Evolutionary conservation across 2,329 filamentous ascomycete species (phyloP).

Genomic region (Clarireedia homoeocarpa): DNA sequence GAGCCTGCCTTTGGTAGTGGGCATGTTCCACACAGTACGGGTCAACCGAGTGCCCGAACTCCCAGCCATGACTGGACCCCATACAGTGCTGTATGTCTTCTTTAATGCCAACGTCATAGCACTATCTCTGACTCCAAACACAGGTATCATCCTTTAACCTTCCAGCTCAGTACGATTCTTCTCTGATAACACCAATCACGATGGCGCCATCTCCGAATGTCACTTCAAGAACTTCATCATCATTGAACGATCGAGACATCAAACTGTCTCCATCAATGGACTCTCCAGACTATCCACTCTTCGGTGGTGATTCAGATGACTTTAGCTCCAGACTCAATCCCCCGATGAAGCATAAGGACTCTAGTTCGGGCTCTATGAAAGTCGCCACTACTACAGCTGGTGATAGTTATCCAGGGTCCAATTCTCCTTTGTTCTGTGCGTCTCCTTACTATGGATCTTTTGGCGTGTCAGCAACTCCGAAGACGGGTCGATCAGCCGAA

Average conservation of each 20-base stretch:
- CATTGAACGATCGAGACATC: slow-evolving; percentile 13
- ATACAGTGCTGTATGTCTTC: slow-evolving; percentile 23
- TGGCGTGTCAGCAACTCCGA: slow-evolving; percentile 21
- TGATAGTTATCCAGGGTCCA: slow-evolving; percentile 6
- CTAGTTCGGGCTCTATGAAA: slow-evolving; percentile 7
- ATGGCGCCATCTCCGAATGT: slow-evolving; percentile 18
- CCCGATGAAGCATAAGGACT: slow-evolving; percentile 22
- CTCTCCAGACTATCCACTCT: slow-evolving; percentile 16
- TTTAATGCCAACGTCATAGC: not conserved
- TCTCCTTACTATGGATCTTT: slow-evolving; percentile 20
- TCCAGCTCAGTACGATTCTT: slow-evolving; percentile 21
- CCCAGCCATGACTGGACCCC: slow-evolving; percentile 16
- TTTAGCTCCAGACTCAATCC: slow-evolving; percentile 12
- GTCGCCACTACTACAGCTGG: slow-evolving; percentile 9
- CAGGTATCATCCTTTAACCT: slow-evolving; percentile 28
- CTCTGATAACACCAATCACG: slow-evolving; percentile 24
- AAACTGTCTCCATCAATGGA: slow-evolving; percentile 16
- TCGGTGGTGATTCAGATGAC: slow-evolving; percentile 16
- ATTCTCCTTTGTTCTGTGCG: slow-evolving; percentile 12
- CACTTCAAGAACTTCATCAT: slow-evolving; percentile 10
- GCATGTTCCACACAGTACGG: slow-evolving; percentile 1
- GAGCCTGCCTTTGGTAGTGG: slow-evolving; percentile 4
- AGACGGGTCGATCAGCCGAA: slow-evolving; percentile 11
- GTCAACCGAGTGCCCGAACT: not conserved
- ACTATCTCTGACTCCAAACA: slow-evolving; percentile 8